These are phyloP conservation scores for Rhinocladiella mackenziei DNA, from an alignment of 2,329 filamentous ascomycete species.

Conservation along the genomic window DNA sequence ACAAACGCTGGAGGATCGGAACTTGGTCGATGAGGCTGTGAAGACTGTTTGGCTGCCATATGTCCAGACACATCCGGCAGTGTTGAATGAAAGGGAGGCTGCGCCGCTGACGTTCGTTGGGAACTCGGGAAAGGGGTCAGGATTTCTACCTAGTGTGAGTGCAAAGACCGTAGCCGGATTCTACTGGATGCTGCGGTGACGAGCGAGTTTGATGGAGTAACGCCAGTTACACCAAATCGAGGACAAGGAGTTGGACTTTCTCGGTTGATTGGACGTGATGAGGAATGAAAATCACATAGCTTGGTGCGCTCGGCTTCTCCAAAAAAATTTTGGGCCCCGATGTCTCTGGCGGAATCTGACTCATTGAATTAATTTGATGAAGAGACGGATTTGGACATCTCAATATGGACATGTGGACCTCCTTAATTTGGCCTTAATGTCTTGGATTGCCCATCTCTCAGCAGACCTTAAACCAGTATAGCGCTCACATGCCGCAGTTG, in stretches of 20 bases:
- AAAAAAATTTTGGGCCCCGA: too few relatives aligned
- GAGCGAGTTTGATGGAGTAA: constrained; percentile 41
- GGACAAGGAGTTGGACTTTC: neutral
- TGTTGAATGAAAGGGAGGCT: constrained; percentile 41
- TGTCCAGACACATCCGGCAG: constrained; percentile 46
- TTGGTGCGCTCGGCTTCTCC: too few relatives aligned
- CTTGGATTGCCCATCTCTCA: too few relatives aligned
- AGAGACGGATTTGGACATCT: too few relatives aligned
- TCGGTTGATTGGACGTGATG: too few relatives aligned
- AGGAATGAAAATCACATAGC: too few relatives aligned
- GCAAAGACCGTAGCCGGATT: constrained; percentile 44
- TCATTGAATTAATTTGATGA: too few relatives aligned
- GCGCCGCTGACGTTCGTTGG: constrained; percentile 39
- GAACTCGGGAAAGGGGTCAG: constrained; percentile 42
- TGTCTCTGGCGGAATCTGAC: too few relatives aligned
- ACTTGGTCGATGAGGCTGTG: constrained; percentile 44
- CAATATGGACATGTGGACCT: too few relatives aligned
- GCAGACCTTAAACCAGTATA: too few relatives aligned
- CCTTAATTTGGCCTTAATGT: too few relatives aligned
- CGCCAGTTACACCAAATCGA: constrained; percentile 48
- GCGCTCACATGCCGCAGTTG: too few relatives aligned
- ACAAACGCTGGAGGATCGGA: constrained; percentile 48
- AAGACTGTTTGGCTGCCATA: constrained; percentile 37
- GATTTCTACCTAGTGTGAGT: constrained; percentile 39
- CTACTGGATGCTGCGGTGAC: constrained; percentile 45